Evolutionary conservation across 257 asterid genomes (phyloP).

Genomic region (Jacaranda copaia): DNA sequence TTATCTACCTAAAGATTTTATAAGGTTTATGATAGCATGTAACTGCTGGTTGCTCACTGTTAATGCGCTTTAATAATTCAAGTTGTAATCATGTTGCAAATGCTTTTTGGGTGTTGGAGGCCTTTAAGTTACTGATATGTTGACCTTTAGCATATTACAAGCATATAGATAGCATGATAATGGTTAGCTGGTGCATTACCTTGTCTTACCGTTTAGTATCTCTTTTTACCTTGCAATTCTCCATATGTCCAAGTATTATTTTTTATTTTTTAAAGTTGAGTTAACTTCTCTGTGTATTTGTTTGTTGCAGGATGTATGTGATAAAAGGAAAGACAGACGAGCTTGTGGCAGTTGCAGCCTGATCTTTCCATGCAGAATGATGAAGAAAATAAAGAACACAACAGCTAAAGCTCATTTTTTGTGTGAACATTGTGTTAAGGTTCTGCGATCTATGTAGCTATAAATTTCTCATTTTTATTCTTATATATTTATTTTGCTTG

Average conservation of each 20-base stretch:
- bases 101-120: background rate
- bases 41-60: no score
- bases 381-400: slow-evolving; percentile 66
- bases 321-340: slow-evolving; percentile 58
- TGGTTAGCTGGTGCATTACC: background rate
- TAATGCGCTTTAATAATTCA: no score
- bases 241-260: no score
- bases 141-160: no score
- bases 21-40: no score
- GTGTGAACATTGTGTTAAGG: slow-evolving; percentile 92
- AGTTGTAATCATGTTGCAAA: background rate
- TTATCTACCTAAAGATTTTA: background rate
- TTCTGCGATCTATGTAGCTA: slow-evolving; percentile 31
- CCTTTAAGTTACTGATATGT: background rate
- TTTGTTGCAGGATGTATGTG: slow-evolving; percentile 56
- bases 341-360: slow-evolving; percentile 80
- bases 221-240: no score
- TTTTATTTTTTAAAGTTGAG: background rate
- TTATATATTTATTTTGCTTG: slow-evolving; percentile 29
- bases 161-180: background rate
- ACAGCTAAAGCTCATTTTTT: slow-evolving; percentile 51
- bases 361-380: slow-evolving; percentile 63
- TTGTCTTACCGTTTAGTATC: no score
- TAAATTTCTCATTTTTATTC: slow-evolving; percentile 31
- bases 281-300: slow-evolving; percentile 22